Evolutionary conservation across 2,329 filamentous ascomycete genomes (phyloP).

Genomic region (Sphaerostilbella broomeana): DNA sequence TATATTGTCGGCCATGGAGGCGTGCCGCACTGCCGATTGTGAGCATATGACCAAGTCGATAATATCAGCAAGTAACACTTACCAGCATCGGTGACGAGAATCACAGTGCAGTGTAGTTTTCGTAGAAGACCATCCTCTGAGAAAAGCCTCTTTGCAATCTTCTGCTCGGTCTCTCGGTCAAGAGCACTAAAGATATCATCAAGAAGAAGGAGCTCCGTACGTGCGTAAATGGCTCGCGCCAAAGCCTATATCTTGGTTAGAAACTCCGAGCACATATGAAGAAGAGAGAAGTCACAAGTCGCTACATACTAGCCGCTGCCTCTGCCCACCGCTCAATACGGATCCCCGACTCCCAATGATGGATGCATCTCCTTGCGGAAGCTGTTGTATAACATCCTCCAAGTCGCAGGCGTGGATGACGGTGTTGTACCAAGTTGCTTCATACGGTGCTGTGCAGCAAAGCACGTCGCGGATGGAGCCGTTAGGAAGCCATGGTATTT

Average conservation of each 20-base stretch:
- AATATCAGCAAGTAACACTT: constrained; percentile 1
- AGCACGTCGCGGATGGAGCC: constrained; percentile 20
- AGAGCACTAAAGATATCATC: constrained; percentile 31
- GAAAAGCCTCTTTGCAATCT: constrained; percentile 31
- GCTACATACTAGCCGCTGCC: too few species aligned
- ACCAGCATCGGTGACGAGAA: constrained; percentile 25
- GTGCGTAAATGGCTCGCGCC: constrained; percentile 20
- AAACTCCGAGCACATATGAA: constrained; percentile 16
- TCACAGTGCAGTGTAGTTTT: constrained; percentile 18
- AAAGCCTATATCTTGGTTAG: constrained; percentile 13
- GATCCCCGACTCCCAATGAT: constrained; percentile 19
- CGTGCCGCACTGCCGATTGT: too few species aligned
- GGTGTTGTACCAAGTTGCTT: constrained; percentile 18
- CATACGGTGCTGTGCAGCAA: constrained; percentile 20
- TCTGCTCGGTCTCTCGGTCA: constrained; percentile 31
- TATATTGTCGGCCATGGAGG: too few species aligned
- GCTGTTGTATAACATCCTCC: constrained; percentile 14
- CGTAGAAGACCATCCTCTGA: constrained; percentile 25
- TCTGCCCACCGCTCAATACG: constrained; percentile 23
- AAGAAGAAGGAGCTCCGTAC: constrained; percentile 21
- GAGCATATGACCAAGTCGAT: too few species aligned
- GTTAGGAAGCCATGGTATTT: constrained; percentile 21
- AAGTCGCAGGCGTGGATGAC: constrained; percentile 18
- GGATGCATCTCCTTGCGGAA: constrained; percentile 20
- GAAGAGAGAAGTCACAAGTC: background rate